Conservation (phyloP, 768 basidiomycete species). For the Boletus rubroflammeus region DNA sequence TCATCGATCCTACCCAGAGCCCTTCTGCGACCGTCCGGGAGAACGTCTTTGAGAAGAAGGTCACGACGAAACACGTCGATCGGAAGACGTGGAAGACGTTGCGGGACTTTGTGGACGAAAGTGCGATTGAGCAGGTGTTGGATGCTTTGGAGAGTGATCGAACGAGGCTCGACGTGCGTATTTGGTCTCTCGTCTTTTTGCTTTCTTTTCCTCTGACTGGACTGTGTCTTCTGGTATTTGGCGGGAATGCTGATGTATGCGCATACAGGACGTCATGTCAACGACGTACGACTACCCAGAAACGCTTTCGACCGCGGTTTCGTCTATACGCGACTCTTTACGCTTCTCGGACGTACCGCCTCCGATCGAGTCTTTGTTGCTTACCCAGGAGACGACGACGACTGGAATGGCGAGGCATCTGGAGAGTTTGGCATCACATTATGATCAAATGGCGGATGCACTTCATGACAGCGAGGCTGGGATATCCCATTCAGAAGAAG, state of each 20-base stretch:
- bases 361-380: slow-evolving; percentile 43
- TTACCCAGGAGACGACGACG: slow-evolving; percentile 51
- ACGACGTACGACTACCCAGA: slow-evolving; percentile 68
- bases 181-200: neutral
- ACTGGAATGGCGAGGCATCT: slow-evolving; percentile 70
- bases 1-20: slow-evolving; percentile 37
- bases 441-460: slow-evolving; percentile 70
- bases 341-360: slow-evolving; percentile 37
- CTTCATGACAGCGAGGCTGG: slow-evolving; percentile 68
- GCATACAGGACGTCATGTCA: slow-evolving; percentile 52
- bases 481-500: slow-evolving; percentile 62
- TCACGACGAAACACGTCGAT: slow-evolving; percentile 33
- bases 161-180: slow-evolving; percentile 60
- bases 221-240: neutral
- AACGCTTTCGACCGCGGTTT: slow-evolving; percentile 52
- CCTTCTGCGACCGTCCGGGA: slow-evolving; percentile 32
- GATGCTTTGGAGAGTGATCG: slow-evolving; percentile 74
- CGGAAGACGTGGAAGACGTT: slow-evolving; percentile 73
- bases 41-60: slow-evolving; percentile 19
- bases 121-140: slow-evolving; percentile 70
- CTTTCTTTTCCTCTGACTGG: neutral
- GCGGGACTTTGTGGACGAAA: slow-evolving; percentile 83
- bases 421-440: slow-evolving; percentile 70
- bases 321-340: slow-evolving; percentile 51
- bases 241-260: neutral